Percentiles rank a stretch among this genome's conserved stretches.
These are phyloP conservation scores for Fusarium beomiforme DNA, from an alignment of 2,329 filamentous ascomycete species.

Conservation along the genomic window DNA sequence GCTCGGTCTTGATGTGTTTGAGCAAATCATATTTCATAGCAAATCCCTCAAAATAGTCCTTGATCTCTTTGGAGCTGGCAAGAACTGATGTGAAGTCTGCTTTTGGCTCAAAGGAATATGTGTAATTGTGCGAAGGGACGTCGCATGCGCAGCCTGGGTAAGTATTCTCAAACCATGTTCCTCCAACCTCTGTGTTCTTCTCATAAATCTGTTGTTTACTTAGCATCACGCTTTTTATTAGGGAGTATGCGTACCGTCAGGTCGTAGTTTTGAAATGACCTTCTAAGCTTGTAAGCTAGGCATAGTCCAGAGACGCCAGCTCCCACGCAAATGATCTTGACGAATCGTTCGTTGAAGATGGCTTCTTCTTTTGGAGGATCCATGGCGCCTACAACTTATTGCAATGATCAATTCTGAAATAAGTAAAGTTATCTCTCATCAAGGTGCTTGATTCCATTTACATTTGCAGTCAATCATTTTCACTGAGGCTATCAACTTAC, in stretches of 20 bases:
- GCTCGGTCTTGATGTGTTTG: neutral
- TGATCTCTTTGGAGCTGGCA: neutral
- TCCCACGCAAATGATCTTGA: conserved; percentile 21
- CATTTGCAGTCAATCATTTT: accelerated
- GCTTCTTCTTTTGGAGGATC: neutral
- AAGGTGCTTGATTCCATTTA: accelerated
- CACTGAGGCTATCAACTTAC: accelerated
- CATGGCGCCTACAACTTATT: neutral
- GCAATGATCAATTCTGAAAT: too few species aligned
- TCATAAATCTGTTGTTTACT: conserved; percentile 4
- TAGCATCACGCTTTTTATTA: accelerated
- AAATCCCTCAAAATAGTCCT: neutral
- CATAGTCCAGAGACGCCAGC: conserved; percentile 23
- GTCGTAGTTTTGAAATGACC: conserved; percentile 6
- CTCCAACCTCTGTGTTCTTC: conserved; percentile 3
- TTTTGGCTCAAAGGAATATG: conserved; percentile 17
- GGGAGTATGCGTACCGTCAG: neutral
- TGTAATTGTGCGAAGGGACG: conserved; percentile 8
- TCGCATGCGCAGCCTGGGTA: conserved; percentile 12
- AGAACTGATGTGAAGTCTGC: conserved; percentile 3
- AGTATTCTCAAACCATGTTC: conserved; percentile 10
- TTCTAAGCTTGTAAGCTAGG: conserved; percentile 7
- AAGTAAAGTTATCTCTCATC: neutral
- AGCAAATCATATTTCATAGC: conserved; percentile 3
- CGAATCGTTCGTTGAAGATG: conserved; percentile 15